Conservation (phyloP, 768 basidiomycete genomes). For the Lentinula aciculospora region DNA sequence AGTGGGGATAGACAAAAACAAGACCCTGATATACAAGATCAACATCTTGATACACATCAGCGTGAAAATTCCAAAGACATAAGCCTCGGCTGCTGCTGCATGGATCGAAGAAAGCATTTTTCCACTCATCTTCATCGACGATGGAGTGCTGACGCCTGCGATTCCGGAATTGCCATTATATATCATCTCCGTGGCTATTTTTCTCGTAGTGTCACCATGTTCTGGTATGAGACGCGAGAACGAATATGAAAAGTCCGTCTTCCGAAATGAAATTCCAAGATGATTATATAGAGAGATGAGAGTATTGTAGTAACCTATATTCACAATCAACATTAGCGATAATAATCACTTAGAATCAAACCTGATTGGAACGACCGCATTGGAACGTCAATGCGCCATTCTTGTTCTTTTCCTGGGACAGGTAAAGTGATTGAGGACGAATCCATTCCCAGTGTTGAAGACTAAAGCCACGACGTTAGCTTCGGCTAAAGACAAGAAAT, state of each 20-base stretch:
- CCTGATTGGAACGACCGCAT: conserved; percentile 83
- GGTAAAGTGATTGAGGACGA: conserved; percentile 48
- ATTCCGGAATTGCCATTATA: conserved; percentile 61
- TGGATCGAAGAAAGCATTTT: conserved; percentile 14
- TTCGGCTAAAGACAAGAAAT: not conserved
- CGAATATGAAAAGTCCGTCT: conserved; percentile 63
- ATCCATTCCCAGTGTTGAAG: conserved; percentile 61
- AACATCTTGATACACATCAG: conserved; percentile 36
- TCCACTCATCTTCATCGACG: conserved; percentile 18
- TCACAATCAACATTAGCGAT: not conserved
- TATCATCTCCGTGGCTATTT: conserved; percentile 46
- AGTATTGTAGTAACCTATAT: conserved; percentile 64
- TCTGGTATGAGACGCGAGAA: conserved; percentile 45
- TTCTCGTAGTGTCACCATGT: conserved; percentile 13
- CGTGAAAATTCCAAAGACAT: conserved; percentile 31
- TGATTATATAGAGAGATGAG: conserved; percentile 62
- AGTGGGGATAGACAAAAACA: conserved; percentile 38
- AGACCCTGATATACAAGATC: conserved; percentile 40
- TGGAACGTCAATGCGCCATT: conserved; percentile 68
- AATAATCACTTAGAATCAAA: conserved; percentile 21
- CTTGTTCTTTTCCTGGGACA: conserved; percentile 25
- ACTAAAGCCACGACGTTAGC: conserved; percentile 26
- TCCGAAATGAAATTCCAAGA: conserved; percentile 52
- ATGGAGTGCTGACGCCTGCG: conserved; percentile 48
- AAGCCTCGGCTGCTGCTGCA: conserved; percentile 15